Base-by-base conservation (phyloP, 345 rosid species). In the Anastatica hierochuntica region DNA sequence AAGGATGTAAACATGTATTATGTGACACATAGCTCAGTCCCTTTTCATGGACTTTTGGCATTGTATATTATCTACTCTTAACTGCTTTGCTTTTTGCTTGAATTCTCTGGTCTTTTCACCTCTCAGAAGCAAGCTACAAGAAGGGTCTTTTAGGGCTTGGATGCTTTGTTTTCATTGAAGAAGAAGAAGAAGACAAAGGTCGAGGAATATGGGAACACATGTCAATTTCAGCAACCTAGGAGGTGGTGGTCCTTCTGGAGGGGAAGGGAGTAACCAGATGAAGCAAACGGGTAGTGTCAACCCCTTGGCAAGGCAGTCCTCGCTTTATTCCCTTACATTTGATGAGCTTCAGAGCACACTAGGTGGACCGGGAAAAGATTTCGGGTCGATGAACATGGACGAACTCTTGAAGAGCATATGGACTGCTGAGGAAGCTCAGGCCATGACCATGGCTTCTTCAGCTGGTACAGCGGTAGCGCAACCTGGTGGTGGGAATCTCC, bases 371-470 rank as follows among this genome's bases (percentile, higher is more conserved):
- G 86, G 88, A 4, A 92, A 81, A 77, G 97, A 92, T 60, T 79
- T 88, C 14, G 99, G 99, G 24, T 92, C 97, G 7, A 83, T 92
- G 90, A 92, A 92, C 72, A 92, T 92, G 94, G 98, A 92, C 39
- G 98, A 92, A 68, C 73, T 92, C 44, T 44, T 92, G 59, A 92
- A 83, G 62, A 92, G 68, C 61, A 76, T 92, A 53, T 92, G 94
- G 88, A 81, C 74, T 50, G 99, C 88, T 23, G 99, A 88, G 68
- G 97, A 85, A 76, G 81, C 60, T 37, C 95, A 90, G 66, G 72
- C 66, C 42, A 53, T 72, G 76, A 66, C 63, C 26, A 56, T 64
- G 69, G 11, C 9, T 8, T 41, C 69, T 34, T 36, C 79, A 7
- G 53, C 71, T 29, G 41, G 42, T 56, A 35, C 53, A 34, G 49